Percentiles rank a stretch among this genome's conserved stretches.
These are phyloP conservation scores for Kurtzmaniella natalensis DNA, from an alignment of 1,139 yeast genomes.

Conservation along the genomic window DNA sequence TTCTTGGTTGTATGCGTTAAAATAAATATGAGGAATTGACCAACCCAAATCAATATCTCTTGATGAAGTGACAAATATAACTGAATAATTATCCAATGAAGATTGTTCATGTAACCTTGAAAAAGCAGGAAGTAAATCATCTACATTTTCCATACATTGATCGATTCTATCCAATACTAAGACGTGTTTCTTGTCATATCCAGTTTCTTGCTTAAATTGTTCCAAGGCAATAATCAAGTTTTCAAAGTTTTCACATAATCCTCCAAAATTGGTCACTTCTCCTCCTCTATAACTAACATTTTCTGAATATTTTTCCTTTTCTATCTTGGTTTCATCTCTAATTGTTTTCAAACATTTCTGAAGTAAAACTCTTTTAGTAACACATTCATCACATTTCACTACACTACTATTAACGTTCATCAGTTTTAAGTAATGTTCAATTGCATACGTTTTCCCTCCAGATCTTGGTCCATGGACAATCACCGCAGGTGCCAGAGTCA, in stretches of 20 bases:
- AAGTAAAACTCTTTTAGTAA: slow-evolving; percentile 34
- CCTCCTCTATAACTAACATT: slow-evolving; percentile 16
- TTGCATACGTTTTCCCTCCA: slow-evolving; percentile 35
- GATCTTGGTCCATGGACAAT: slow-evolving; percentile 41
- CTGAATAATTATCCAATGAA: slow-evolving; percentile 23
- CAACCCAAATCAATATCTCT: slow-evolving; percentile 2
- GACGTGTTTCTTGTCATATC: slow-evolving; percentile 40
- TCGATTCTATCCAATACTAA: slow-evolving; percentile 59
- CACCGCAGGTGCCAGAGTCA: slow-evolving; percentile 23
- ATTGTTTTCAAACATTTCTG: slow-evolving; percentile 33
- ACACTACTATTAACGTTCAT: slow-evolving; percentile 22
- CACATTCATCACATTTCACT: slow-evolving; percentile 37
- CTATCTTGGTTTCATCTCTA: slow-evolving; percentile 24
- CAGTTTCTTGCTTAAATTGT: slow-evolving; percentile 27
- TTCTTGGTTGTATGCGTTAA: slow-evolving; percentile 40
- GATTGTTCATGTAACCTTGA: slow-evolving; percentile 43
- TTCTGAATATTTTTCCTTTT: slow-evolving; percentile 10
- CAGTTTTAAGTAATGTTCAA: slow-evolving; percentile 21
- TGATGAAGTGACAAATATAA: slow-evolving; percentile 31
- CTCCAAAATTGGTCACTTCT: slow-evolving; percentile 16
- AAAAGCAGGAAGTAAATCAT: slow-evolving; percentile 44
- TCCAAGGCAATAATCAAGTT: slow-evolving; percentile 41
- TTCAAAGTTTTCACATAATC: slow-evolving; percentile 43
- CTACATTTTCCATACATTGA: slow-evolving; percentile 46
- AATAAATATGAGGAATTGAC: slow-evolving; percentile 46